Conservation (phyloP, 1,139 yeast genomes). For the Pichia sp. region DNA sequence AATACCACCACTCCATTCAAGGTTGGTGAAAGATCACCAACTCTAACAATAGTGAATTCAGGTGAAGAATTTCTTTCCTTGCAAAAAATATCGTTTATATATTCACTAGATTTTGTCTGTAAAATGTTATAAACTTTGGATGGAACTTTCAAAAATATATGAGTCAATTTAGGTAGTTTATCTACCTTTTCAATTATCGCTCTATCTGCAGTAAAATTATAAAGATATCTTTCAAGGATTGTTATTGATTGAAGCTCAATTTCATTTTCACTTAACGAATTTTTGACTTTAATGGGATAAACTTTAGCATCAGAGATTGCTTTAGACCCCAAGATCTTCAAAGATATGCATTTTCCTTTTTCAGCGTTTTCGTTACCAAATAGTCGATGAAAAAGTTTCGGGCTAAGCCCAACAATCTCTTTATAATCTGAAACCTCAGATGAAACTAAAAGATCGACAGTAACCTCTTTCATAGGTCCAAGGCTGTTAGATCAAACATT, state of each 20-base stretch:
- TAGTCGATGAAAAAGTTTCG: conserved; percentile 8
- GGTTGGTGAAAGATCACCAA: conserved; percentile 23
- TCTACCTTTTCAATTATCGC: conserved; percentile 17
- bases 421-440: conserved; percentile 13
- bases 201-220: conserved; percentile 24
- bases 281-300: conserved; percentile 33
- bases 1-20: conserved; percentile 47
- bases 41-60: conserved; percentile 31
- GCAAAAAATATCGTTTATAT: conserved; percentile 26
- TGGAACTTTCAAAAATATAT: conserved; percentile 36
- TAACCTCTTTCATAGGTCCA: too few species aligned
- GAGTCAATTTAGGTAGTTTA: conserved; percentile 17
- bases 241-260: conserved; percentile 37
- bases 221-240: conserved; percentile 30
- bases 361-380: conserved; percentile 23
- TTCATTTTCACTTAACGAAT: conserved; percentile 24
- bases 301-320: conserved; percentile 33
- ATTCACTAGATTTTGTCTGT: conserved; percentile 30
- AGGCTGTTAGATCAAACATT: too few species aligned
- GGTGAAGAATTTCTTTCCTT: conserved; percentile 33
- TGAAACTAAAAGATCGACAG: conserved; percentile 16
- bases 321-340: conserved; percentile 39
- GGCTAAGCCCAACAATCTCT: conserved; percentile 18
- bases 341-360: conserved; percentile 12
- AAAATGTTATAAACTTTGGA: conserved; percentile 36